Percentiles rank a stretch among this genome's conserved stretches.
These are phyloP conservation scores for Parietaria judaica DNA, from an alignment of 306 rosid species.

Conservation along the genomic window DNA sequence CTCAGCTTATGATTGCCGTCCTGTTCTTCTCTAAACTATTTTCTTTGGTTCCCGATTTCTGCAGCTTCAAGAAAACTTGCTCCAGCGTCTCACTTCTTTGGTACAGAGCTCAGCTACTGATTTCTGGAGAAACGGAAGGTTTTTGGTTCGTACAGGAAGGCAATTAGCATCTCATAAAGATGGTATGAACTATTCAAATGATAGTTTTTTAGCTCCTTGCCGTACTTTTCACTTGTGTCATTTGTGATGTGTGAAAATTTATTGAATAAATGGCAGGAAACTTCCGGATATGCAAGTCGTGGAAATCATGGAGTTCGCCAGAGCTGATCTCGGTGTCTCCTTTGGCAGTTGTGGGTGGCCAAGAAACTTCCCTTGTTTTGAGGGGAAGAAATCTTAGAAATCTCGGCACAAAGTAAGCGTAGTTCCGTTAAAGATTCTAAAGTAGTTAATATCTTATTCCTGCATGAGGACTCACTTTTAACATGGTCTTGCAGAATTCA, in stretches of 20 bases:
- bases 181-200: conserved; percentile 42
- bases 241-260: background rate
- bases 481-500: conserved; percentile 55
- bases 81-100: conserved; percentile 43
- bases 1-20: conserved; percentile 1
- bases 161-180: conserved; percentile 74
- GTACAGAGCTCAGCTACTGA: conserved; percentile 50
- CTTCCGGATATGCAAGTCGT: conserved; percentile 48
- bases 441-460: conserved; percentile 2
- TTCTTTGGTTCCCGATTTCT: conserved; percentile 18
- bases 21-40: conserved; percentile 21
- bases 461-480: conserved; percentile 8
- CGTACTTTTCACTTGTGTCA: conserved; percentile 7
- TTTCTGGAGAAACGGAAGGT: conserved; percentile 89
- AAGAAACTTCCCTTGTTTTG: conserved; percentile 54
- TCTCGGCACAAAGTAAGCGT: conserved; percentile 68
- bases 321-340: conserved; percentile 80
- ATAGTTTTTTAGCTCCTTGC: conserved; percentile 9
- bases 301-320: conserved; percentile 70
- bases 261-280: conserved; percentile 41
- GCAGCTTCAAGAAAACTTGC: conserved; percentile 75
- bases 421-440: conserved; percentile 13
- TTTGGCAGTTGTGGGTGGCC: conserved; percentile 73
- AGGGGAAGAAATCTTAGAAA: conserved; percentile 72
- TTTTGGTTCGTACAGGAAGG: conserved; percentile 61